Evolutionary conservation across 768 basidiomycete genomes (phyloP), one percentile per base, ranked within the genome.

Genomic region (Peribolospora kevripleyi): DNA sequence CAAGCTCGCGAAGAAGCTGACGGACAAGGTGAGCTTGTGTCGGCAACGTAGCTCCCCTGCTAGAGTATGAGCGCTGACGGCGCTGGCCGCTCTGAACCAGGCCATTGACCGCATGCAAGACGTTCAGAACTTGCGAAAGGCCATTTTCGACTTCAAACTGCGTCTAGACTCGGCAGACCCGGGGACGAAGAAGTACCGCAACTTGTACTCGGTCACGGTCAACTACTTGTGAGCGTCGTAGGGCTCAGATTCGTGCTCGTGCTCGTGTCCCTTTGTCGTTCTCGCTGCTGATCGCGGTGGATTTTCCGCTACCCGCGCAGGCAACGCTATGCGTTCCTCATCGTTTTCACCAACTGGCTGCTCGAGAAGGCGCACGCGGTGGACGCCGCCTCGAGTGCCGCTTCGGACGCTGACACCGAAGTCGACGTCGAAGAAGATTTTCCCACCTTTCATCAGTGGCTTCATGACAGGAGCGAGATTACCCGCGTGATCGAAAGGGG

Each of bases 71-170:
- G 43, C 43, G 43, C 43, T 13, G 43, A 45, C 7, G 43, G 43
- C 25, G 25, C 25, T 25, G 25, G 25, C 1, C 1, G 2, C 38
- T 45, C 14, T 42, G 43, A 53, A 37, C 37, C 38, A 48, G 4
- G 7, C 4, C 3, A 3, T 25, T 10, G 4, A 9, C 7, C 14
- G 50, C 50, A 52, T 58, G 53, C 67, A 70, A 68, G 88, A 90
- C 59, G 90, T 98, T 0, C 93, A 98, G 68, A 98, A 98, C 65
- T 71, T 98, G 45, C 78, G 93, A 42, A 85, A 84, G 66, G 86
- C 93, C 0, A 81, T 98, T 51, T 93, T 85, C 65, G 85, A 91
- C 82, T 95, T 64, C 61, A 65, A 67, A 82, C 70, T 49, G 0
- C 40, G 45, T 25, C 36, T 54, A 25, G 42, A 43, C 40, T 55